phyloP scores from a whole-genome alignment of 768 basidiomycete genomes.

The Cubamyces lactineus region DNA sequence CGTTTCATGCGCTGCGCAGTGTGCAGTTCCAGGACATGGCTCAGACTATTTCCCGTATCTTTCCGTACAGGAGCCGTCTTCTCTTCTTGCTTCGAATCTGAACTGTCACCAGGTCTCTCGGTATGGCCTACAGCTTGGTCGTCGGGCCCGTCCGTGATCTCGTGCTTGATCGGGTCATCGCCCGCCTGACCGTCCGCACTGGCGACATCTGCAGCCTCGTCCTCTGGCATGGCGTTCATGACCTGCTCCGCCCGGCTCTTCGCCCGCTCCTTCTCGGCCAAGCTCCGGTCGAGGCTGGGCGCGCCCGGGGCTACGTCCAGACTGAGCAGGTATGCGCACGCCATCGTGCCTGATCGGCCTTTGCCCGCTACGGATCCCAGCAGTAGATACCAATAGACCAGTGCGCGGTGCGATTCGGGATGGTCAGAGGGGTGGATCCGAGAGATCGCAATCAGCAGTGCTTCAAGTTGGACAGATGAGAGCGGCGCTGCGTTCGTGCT shows the following conservation, averaged over 20 bases:
- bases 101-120: too few relatives aligned
- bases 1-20: constrained; percentile 70
- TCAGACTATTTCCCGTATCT: constrained; percentile 37
- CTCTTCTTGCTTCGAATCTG: neutral
- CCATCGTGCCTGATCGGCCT: constrained; percentile 84
- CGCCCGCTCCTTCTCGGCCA: constrained; percentile 52
- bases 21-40: constrained; percentile 67
- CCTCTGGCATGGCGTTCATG: constrained; percentile 51
- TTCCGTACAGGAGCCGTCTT: constrained; percentile 1
- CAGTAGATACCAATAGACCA: too few relatives aligned
- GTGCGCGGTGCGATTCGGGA: too few relatives aligned
- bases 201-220: constrained; percentile 35
- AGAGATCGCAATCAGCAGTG: constrained; percentile 3
- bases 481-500: constrained; percentile 3
- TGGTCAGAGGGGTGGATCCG: too few relatives aligned
- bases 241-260: constrained; percentile 50
- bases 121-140: neutral
- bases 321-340: constrained; percentile 80
- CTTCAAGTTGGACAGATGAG: neutral
- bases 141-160: constrained; percentile 13
- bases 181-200: constrained; percentile 4
- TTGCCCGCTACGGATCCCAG: constrained; percentile 59
- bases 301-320: constrained; percentile 51
- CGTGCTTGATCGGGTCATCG: constrained; percentile 27
- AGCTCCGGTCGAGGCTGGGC: constrained; percentile 50